Percentiles rank a stretch among this genome's conserved stretches.
These are phyloP conservation scores for Oryza meridionalis DNA, from an alignment of 176 grass and related monocot genomes.

Conservation along the genomic window DNA sequence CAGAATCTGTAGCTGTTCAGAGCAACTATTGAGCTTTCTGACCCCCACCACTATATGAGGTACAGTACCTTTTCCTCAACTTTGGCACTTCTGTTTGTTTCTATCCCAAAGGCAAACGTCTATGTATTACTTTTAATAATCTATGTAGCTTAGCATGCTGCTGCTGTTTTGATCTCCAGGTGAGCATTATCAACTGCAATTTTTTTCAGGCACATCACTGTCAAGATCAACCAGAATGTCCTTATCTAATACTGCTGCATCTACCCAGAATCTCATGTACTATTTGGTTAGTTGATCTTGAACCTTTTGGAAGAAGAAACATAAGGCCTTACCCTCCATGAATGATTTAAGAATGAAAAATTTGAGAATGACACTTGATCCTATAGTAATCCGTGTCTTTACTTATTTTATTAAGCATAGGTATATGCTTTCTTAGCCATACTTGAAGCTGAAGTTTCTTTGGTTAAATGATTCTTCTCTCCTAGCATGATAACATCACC, in stretches of 20 bases:
- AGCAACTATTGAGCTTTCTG: conserved; percentile 21
- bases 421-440: conserved; percentile 25
- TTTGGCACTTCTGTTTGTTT: conserved; percentile 25
- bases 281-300: conserved; percentile 46
- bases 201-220: conserved; percentile 32
- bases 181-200: conserved; percentile 14
- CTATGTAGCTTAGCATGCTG: conserved; percentile 4
- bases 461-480: conserved; percentile 30
- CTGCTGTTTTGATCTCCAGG: conserved; percentile 24
- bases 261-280: conserved; percentile 39
- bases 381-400: conserved; percentile 28
- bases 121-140: neutral
- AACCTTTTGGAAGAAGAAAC: conserved; percentile 37
- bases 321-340: conserved; percentile 42
- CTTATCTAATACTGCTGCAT: conserved; percentile 44
- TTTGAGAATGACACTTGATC: conserved; percentile 38
- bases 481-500: conserved; percentile 31
- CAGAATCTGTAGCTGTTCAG: conserved; percentile 22
- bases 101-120: conserved; percentile 15
- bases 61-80: neutral
- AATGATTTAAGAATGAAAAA: conserved; percentile 42
- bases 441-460: conserved; percentile 43
- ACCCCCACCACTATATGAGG: conserved; percentile 27
- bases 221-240: conserved; percentile 49
- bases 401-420: conserved; percentile 34